Evolutionary conservation across 371 early-diverging fungal genomes (phyloP).

Genomic region (Mortierella polycephala): DNA sequence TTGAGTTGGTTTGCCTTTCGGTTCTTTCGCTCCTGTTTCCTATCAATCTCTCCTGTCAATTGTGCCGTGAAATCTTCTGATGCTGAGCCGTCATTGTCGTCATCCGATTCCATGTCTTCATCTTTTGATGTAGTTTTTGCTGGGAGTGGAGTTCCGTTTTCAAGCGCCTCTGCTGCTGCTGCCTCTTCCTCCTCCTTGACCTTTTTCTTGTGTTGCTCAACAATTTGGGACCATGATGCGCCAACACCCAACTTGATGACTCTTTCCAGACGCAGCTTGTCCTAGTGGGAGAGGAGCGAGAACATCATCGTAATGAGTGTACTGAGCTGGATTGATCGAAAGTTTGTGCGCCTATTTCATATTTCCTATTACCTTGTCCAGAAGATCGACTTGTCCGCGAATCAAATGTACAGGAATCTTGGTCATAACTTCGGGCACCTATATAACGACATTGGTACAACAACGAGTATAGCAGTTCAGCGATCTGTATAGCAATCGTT

Average conservation of each 20-base stretch:
- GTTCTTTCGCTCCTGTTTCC: slow-evolving; percentile 53
- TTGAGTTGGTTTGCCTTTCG: slow-evolving; percentile 41
- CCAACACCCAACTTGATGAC: slow-evolving; percentile 61
- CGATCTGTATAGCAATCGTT: too few relatives aligned
- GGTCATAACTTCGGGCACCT: slow-evolving; percentile 42
- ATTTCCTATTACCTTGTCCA: slow-evolving; percentile 35
- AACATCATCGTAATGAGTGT: not conserved
- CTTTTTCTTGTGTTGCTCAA: slow-evolving; percentile 54
- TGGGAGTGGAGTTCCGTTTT: slow-evolving; percentile 49
- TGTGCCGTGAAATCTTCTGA: slow-evolving; percentile 42
- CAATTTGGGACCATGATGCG: slow-evolving; percentile 55
- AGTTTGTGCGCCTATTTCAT: not conserved
- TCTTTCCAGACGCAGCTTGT: slow-evolving; percentile 58
- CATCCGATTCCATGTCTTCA: slow-evolving; percentile 25
- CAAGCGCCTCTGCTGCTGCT: slow-evolving; percentile 52
- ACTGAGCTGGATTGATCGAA: not conserved
- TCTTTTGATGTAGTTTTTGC: slow-evolving; percentile 13
- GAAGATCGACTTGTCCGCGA: slow-evolving; percentile 43
- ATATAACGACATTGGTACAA: not conserved
- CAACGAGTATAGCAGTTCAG: too few relatives aligned
- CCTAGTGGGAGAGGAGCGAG: slow-evolving; percentile 22
- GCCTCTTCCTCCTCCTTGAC: slow-evolving; percentile 46
- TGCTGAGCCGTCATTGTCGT: slow-evolving; percentile 33
- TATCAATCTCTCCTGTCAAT: slow-evolving; percentile 50
- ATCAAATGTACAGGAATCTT: slow-evolving; percentile 43